Evolutionary conservation across 306 rosid species (phyloP), one percentile per base, ranked within the genome.

Genomic region (Coriaria nepalensis): DNA sequence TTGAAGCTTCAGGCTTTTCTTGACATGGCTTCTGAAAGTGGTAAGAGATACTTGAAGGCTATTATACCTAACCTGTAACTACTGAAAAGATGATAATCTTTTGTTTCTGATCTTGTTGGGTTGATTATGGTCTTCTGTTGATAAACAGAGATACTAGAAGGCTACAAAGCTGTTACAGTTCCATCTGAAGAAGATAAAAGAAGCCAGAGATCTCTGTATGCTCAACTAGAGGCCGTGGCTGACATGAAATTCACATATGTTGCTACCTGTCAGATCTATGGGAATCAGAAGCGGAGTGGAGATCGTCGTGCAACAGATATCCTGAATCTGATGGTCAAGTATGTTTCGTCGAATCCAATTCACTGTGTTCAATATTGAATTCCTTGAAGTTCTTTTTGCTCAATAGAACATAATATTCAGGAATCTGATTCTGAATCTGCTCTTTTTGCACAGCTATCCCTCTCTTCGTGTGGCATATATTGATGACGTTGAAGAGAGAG

Each of bases 1-100:
- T 65, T 90, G 62, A 85, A 85, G 79, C 98, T 90, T 56, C 98
- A 90, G 69, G 95, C 98, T 61, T 90, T 90, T 67, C 98, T 90
- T 45, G 98, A 90, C 72, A 84, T 90, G 98, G 98, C 98, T 69
- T 33, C 45, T 50, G 98, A 90, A 61, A 52, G 41, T 14, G 98
- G 98, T 90, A 73, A 73, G 64, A n/a, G n/a, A n/a, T n/a, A n/a
- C n/a, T n/a, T n/a, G n/a, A n/a, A n/a, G n/a, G n/a, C n/a, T n/a
- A n/a, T n/a, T n/a, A n/a, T n/a, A n/a, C n/a, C n/a, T n/a, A n/a
- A n/a, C n/a, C n/a, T n/a, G n/a, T n/a, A n/a, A n/a, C n/a, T n/a
- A n/a, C n/a, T n/a, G n/a, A n/a, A n/a, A n/a, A n/a, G n/a, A n/a
- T n/a, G n/a, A n/a, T n/a, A n/a, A n/a, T n/a, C n/a, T n/a, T n/a